Evolutionary conservation across 2,329 filamentous ascomycete species (phyloP).

Genomic region (Amauroascus niger): DNA sequence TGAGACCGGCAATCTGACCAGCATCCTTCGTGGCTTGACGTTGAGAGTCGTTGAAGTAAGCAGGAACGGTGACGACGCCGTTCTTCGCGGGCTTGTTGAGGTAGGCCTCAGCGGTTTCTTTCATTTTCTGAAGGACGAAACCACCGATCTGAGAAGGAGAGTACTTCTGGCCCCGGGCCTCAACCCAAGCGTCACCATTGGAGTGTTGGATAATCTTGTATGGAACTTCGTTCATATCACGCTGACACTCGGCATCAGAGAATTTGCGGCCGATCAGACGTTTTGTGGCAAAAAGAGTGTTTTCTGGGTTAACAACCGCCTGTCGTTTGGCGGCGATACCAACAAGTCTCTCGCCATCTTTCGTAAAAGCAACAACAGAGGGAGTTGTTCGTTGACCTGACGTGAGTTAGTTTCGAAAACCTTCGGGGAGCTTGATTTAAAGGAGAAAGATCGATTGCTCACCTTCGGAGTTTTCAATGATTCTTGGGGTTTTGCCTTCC

Average conservation of each 20-base stretch:
- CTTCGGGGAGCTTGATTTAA: neutral
- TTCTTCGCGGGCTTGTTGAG: constrained; percentile 87
- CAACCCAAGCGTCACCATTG: constrained; percentile 94
- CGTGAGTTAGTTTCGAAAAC: constrained; percentile 10
- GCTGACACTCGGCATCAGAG: constrained; percentile 85
- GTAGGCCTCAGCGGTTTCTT: constrained; percentile 93
- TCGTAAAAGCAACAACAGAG: constrained; percentile 88
- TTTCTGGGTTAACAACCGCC: constrained; percentile 96
- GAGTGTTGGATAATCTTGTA: constrained; percentile 98
- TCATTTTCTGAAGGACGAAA: constrained; percentile 96
- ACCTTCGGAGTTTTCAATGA: constrained; percentile 98
- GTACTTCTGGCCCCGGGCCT: constrained; percentile 88
- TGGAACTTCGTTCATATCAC: constrained; percentile 92
- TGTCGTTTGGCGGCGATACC: constrained; percentile 97
- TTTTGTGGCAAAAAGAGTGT: constrained; percentile 97
- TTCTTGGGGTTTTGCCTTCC: constrained; percentile 91
- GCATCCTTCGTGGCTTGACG: constrained; percentile 97
- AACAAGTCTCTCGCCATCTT: constrained; percentile 90
- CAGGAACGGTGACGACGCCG: constrained; percentile 90
- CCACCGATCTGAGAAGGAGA: constrained; percentile 97
- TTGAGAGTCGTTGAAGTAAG: constrained; percentile 98
- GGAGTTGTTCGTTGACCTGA: constrained; percentile 79
- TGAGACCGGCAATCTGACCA: constrained; percentile 89
- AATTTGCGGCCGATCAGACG: constrained; percentile 98
- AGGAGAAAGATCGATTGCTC: constrained; percentile 21